Base-by-base conservation (phyloP, 1,284 basidiomycete species). In the Tilletia setariae region DNA sequence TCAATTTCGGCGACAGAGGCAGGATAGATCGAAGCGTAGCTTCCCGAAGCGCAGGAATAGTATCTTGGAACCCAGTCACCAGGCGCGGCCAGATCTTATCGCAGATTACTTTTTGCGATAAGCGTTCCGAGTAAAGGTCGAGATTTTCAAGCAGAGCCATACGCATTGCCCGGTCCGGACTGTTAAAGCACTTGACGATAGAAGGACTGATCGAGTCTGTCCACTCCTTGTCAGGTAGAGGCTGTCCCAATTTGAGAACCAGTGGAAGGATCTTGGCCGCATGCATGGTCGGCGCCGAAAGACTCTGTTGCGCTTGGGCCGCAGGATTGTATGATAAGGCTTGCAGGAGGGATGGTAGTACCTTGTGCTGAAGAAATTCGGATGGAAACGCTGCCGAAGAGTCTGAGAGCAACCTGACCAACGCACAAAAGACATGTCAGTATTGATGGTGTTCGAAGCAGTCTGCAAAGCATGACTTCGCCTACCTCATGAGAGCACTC, bases 1-100 rank as follows among this genome's bases (percentile, higher is more conserved):
- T 91, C 30, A 83, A 68, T 61, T 98, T 95, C 23, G 91, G 88
- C 0, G 93, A 88, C 9, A 98, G 86, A 3, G 93, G 85, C 64
- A 89, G 89, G 47, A 98, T 90, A 0, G 92, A 90, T 81, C 92
- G 93, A 65, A 97, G 88, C 0, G 96, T 98, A 0, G 93, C 93
- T 84, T 98, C 94, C 43, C 96, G 89, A 67, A 98, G 92, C 59
- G 96, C 86, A 0, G 93, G 89, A 0, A 97, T 91, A 0, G 93
- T 94, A 81, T 98, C 96, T 2, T 90, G 87, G 80, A 99, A 98
- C 0, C 96, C 96, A 2, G 93, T 93, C 88, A 93, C 93, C 74
- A 98, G 85, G 84, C 94, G 87, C 0, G 95, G 94, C 89, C 94
- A 99, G 15, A 99, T 87, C 80, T 92, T 92, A 64, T 95, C 91